Evolutionary conservation across 768 basidiomycete species (phyloP).

Genomic region (Boletus rubescentipes): DNA sequence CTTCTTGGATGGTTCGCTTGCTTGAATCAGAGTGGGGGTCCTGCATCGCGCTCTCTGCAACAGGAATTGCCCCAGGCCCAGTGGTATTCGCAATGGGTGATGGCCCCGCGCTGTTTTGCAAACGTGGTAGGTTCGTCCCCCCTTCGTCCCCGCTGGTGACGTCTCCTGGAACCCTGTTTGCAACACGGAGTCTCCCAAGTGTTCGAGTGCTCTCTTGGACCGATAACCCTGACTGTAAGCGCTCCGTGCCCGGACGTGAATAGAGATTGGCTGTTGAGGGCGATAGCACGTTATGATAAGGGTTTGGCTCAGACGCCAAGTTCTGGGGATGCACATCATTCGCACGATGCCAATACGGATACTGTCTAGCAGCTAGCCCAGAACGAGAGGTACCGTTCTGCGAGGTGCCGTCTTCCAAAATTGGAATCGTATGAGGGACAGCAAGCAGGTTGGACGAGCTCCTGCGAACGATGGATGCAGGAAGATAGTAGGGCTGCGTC

Average conservation of each 20-base stretch:
- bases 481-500: constrained; percentile 22
- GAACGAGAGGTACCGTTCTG: constrained; percentile 3
- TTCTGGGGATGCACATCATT: constrained; percentile 5
- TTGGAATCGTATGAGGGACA: constrained; percentile 15
- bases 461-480: constrained; percentile 22
- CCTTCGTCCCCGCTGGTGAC: constrained; percentile 36
- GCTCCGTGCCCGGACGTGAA: constrained; percentile 16
- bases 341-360: not conserved
- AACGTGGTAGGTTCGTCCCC: constrained; percentile 12
- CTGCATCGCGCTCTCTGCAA: not conserved
- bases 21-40: not conserved
- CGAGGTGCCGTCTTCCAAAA: not conserved
- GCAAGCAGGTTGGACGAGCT: constrained; percentile 19
- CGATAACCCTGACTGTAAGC: constrained; percentile 15
- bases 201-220: constrained; percentile 35
- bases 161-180: constrained; percentile 51
- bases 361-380: not conserved
- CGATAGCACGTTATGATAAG: not conserved
- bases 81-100: not conserved
- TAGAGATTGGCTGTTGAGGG: not conserved
- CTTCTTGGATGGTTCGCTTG: not conserved
- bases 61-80: not conserved
- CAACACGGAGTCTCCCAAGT: constrained; percentile 47
- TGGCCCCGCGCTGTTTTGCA: not conserved
- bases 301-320: not conserved